phyloP scores from a whole-genome alignment of 768 basidiomycete genomes.

The Boletus patriciae region DNA sequence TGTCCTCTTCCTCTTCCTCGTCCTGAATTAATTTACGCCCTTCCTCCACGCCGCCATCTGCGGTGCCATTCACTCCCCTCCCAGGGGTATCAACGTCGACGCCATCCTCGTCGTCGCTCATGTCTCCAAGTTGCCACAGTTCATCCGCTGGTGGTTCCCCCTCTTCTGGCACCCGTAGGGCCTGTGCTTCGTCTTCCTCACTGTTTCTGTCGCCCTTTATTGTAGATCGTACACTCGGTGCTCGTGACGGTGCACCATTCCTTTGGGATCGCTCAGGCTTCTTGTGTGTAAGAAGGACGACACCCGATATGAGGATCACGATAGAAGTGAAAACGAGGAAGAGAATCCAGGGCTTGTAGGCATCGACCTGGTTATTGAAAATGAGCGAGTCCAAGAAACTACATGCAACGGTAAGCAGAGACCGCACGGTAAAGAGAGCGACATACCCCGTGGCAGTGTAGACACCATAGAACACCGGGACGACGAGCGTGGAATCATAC shows the following conservation, averaged over 20 bases:
- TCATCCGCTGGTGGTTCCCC: constrained; percentile 37
- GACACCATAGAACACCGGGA: constrained; percentile 92
- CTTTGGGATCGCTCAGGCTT: constrained; percentile 60
- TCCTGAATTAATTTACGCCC: constrained; percentile 43
- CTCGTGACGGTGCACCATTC: constrained; percentile 29
- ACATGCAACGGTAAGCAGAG: constrained; percentile 5
- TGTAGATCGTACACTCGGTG: constrained; percentile 26
- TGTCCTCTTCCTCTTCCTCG: constrained; percentile 36
- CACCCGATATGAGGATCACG: constrained; percentile 81
- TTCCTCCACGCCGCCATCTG: constrained; percentile 34
- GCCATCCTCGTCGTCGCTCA: constrained; percentile 64
- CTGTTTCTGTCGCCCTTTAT: constrained; percentile 13
- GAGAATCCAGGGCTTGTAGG: constrained; percentile 87
- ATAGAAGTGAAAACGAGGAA: constrained; percentile 89
- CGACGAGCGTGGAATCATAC: constrained; percentile 88
- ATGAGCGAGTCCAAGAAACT: constrained; percentile 67
- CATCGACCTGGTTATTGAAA: constrained; percentile 82
- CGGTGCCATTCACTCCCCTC: constrained; percentile 19
- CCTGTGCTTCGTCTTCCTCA: constrained; percentile 42
- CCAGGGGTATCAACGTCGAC: constrained; percentile 39
- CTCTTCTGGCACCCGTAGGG: constrained; percentile 36
- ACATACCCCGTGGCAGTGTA: constrained; percentile 80
- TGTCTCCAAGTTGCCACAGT: constrained; percentile 74
- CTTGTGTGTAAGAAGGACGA: constrained; percentile 92
- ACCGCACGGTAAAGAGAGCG: background rate